Conservation (phyloP, 495 filamentous ascomycete species). For the Rhizodiscina lignyota region DNA sequence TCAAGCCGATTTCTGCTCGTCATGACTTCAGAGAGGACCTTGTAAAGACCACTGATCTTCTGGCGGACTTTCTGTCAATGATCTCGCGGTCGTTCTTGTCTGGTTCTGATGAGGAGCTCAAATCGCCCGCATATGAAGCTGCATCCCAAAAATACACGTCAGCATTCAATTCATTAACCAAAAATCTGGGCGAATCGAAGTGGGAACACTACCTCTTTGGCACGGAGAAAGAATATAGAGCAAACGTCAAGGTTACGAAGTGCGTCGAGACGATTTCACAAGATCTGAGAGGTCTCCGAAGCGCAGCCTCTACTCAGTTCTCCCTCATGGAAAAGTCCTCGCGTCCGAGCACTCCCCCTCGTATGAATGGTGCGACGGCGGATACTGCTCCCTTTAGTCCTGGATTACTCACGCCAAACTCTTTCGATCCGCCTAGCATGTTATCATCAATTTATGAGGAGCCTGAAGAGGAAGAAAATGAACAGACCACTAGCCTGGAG, state of each 20-base stretch:
- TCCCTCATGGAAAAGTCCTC: constrained; percentile 52
- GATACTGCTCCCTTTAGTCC: constrained; percentile 3
- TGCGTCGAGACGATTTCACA: constrained; percentile 79
- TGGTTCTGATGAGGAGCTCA: constrained; percentile 66
- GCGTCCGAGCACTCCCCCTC: no score
- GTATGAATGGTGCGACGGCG: constrained; percentile 6
- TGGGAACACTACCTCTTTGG: constrained; percentile 79
- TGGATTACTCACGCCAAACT: constrained; percentile 1
- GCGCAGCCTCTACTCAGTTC: constrained; percentile 81
- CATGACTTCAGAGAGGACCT: constrained; percentile 59
- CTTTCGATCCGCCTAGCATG: neutral
- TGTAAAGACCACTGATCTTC: constrained; percentile 53
- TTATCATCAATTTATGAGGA: constrained; percentile 1
- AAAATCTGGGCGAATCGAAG: constrained; percentile 73
- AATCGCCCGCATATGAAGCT: constrained; percentile 41
- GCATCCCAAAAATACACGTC: constrained; percentile 51
- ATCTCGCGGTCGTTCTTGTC: constrained; percentile 77
- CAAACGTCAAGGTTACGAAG: constrained; percentile 65
- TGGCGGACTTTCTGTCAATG: constrained; percentile 64
- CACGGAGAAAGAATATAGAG: constrained; percentile 62
- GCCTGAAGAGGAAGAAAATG: neutral
- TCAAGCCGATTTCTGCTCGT: constrained; percentile 72
- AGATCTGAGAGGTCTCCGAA: constrained; percentile 78
- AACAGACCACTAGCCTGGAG: neutral
- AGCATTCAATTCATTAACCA: constrained; percentile 55